These are phyloP conservation scores for Moricandia moricandioides DNA, from an alignment of 345 rosid genomes.

Conservation along the genomic window DNA sequence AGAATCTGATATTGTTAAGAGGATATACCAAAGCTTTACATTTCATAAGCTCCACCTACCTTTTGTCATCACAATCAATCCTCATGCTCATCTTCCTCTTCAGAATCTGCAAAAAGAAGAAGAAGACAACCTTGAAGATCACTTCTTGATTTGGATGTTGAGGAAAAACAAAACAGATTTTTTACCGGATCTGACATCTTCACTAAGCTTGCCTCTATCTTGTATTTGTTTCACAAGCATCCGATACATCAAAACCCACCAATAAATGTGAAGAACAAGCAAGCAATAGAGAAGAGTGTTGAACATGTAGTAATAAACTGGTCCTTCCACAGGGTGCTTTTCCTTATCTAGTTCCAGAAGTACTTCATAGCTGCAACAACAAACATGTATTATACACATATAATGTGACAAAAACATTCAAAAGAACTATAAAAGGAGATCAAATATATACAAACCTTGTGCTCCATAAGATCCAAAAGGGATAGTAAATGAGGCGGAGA, in stretches of 20 bases:
- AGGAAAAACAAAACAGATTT: background rate
- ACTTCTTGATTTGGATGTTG: background rate
- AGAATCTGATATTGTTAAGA: background rate
- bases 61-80: slow-evolving; percentile 46
- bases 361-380: slow-evolving; percentile 64
- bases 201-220: slow-evolving; percentile 56
- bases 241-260: slow-evolving; percentile 67
- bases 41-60: background rate
- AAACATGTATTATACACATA: background rate
- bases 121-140: background rate
- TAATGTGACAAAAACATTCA: background rate
- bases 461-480: slow-evolving; percentile 75
- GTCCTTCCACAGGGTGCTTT: slow-evolving; percentile 47
- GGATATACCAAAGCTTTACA: background rate
- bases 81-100: slow-evolving; percentile 49
- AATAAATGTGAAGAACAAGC: slow-evolving; percentile 64
- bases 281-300: slow-evolving; percentile 74
- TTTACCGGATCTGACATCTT: slow-evolving; percentile 75
- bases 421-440: background rate
- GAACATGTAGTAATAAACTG: slow-evolving; percentile 62
- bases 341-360: slow-evolving; percentile 48
- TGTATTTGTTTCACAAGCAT: slow-evolving; percentile 61
- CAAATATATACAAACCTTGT: slow-evolving; percentile 52
- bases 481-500: slow-evolving; percentile 59
- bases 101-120: slow-evolving; percentile 28